Base-by-base conservation (phyloP, 1,284 basidiomycete species). In the Cutaneotrichosporon sp. region DNA sequence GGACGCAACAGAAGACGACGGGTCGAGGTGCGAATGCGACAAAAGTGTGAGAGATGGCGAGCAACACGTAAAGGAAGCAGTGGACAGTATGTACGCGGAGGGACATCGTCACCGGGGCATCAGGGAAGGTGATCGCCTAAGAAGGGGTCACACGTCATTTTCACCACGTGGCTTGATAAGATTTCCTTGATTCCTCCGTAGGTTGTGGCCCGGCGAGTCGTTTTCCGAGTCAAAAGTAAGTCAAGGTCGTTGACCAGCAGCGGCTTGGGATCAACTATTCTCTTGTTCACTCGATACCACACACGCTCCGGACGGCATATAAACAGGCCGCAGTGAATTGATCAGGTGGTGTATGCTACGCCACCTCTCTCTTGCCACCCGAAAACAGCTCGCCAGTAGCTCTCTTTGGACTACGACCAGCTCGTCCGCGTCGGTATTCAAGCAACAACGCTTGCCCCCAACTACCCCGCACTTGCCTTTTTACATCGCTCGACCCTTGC, bases 311-410 rank as follows among this genome's bases (percentile, higher is more conserved):
- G 26, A 30, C 26, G 26, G 26, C 26, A 5, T 30, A 30, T 30
- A 30, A 30, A 12, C 34, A 34, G 17, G 33, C 20, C 30, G 33
- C 10, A 8, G 18, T 18, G 17, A 30, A 26, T 33, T 21, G 12
- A 20, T 36, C n/a, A 48, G 48, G 54, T 49, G 51, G 57, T 56
- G 54, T 44, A 59, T 59, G 57, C 36, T 59, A 41, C 57, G 57
- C 38, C 51, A 34, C 48, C 45, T 52, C 33, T 17, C 42, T 14
- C 26, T 54, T 42, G 42, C 46, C 46, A 50, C 49, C n/a, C 48
- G 20, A 40, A 55, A 58, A 52, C 52, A 55, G 50, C 50, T 58
- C 46, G 50, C 48, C 30, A 49, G 40, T 33, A 22, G 44, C 26
- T 42, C 30, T 17, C 26, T 17, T 21, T 15, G 34, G 9, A 37